A percentile compares a stretch with the other conserved stretches of the same genome.
Evolutionary conservation across 1,139 yeast genomes (phyloP).

Genomic region (Pichia sp.): DNA sequence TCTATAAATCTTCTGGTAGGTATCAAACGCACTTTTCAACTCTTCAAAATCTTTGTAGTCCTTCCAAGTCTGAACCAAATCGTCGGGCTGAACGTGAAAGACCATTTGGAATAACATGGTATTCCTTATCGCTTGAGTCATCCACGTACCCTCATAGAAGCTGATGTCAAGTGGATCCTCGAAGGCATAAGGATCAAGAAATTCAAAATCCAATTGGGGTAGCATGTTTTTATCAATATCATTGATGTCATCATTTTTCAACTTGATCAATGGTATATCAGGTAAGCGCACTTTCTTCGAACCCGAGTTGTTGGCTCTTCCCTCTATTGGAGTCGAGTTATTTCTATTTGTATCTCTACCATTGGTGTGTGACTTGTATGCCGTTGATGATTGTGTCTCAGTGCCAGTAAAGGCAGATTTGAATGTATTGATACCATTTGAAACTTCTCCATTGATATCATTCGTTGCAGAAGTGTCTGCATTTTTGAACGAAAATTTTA

Average conservation of each 20-base stretch:
- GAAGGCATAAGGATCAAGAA: constrained; percentile 82
- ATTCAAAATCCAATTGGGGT: constrained; percentile 34
- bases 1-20: constrained; percentile 43
- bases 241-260: constrained; percentile 25
- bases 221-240: constrained; percentile 27
- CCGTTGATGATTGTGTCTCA: background rate
- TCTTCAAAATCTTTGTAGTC: constrained; percentile 73
- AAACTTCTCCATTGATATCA: background rate
- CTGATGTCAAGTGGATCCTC: constrained; percentile 77
- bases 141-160: constrained; percentile 88
- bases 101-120: constrained; percentile 78
- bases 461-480: background rate
- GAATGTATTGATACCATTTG: background rate
- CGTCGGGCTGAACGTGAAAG: constrained; percentile 94
- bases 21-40: constrained; percentile 51
- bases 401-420: background rate
- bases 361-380: background rate
- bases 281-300: constrained; percentile 14
- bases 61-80: constrained; percentile 80
- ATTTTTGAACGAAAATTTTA: background rate
- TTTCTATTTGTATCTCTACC: background rate
- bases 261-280: constrained; percentile 21
- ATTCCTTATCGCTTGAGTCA: constrained; percentile 76
- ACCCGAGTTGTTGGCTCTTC: background rate
- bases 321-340: constrained; percentile 5